Evolutionary conservation across 129 eudicot genomes (phyloP), one percentile per base, ranked within the genome.

Genomic region (Escallonia herrerae): DNA sequence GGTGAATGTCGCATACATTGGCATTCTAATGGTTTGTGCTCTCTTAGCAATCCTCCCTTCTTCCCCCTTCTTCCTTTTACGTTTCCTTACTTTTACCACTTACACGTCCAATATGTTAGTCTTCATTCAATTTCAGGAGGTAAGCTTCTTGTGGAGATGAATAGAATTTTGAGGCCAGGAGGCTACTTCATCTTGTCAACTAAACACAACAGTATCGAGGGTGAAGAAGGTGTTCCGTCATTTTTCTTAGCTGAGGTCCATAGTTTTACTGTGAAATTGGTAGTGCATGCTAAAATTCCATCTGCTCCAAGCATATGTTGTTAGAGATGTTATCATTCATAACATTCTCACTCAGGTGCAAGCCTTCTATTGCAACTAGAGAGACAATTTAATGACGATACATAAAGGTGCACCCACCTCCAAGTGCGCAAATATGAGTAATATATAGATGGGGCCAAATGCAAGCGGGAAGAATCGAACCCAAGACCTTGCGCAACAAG

Each of bases 151-250:
- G 67, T 89, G 58, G 99, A 93, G 79, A 82, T 89, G 83, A 93
- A 86, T 58, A 84, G 99, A 77, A 77, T 93, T 71, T 82, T 93
- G 79, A 80, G 99, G 66, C 99, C 96, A 22, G 82, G 95, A 46
- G 99, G 99, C 40, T 89, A 93, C 84, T 84, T 93, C 71, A 83
- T 93, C 13, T 45, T 89, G 68, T 89, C 99, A 40, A 80, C 82
- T 68, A 86, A 93, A 82, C 95, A 83, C 52, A 76, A 81, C 65
- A 89, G 84, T 65, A 86, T 88, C 44, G 99, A 93, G 86, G 80
- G 73, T 56, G 96, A 86, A 71, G 99, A 89, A 93, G 99, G 99
- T 93, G 58, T 67, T 60, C 38, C 47, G 11, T 55, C 14, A 39
- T 45, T 60, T 44, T 15, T 8, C 39, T 43, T 13, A 10, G 40